Evolutionary conservation across 225 moss, liverwort and hornwort species (phyloP).

Genomic region (Straminergon stramineum): DNA sequence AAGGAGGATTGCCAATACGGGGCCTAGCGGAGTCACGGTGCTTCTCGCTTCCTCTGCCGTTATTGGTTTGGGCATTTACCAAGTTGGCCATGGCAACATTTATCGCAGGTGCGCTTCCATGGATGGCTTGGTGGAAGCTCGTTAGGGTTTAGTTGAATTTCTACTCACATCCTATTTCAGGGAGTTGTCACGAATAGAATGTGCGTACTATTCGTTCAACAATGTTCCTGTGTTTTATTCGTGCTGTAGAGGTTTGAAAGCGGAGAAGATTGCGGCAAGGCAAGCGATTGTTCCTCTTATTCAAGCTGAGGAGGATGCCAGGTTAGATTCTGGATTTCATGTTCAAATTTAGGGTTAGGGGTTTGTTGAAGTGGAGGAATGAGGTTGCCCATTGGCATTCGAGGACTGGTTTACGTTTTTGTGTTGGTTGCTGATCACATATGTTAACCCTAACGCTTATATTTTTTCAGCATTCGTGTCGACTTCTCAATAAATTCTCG

Average conservation of each 20-base stretch:
- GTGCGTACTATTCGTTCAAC: background rate
- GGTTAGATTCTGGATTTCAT: background rate
- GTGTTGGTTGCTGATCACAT: background rate
- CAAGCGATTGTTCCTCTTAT: slow-evolving; percentile 64
- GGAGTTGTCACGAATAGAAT: background rate
- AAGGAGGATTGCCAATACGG: slow-evolving; percentile 63
- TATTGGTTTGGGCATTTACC: slow-evolving; percentile 73
- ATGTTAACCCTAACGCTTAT: background rate
- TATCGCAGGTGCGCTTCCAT: slow-evolving; percentile 42
- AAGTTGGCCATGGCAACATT: slow-evolving; percentile 82
- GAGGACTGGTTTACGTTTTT: no score
- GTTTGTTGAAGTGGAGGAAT: background rate
- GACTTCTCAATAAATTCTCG: background rate
- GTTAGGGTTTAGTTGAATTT: background rate
- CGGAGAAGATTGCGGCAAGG: slow-evolving; percentile 57
- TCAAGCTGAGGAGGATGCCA: slow-evolving; percentile 70
- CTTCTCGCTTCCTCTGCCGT: slow-evolving; percentile 57
- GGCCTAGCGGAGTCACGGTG: slow-evolving; percentile 61
- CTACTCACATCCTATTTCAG: background rate
- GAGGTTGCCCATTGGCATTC: background rate
- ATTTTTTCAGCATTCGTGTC: background rate
- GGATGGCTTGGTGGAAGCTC: background rate
- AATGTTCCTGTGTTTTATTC: background rate
- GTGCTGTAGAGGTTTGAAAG: slow-evolving; percentile 42
- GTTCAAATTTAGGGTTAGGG: background rate